Percentiles rank a stretch among this genome's conserved stretches.
Conservation (phyloP, 345 rosid species). For the Murraya paniculata region DNA sequence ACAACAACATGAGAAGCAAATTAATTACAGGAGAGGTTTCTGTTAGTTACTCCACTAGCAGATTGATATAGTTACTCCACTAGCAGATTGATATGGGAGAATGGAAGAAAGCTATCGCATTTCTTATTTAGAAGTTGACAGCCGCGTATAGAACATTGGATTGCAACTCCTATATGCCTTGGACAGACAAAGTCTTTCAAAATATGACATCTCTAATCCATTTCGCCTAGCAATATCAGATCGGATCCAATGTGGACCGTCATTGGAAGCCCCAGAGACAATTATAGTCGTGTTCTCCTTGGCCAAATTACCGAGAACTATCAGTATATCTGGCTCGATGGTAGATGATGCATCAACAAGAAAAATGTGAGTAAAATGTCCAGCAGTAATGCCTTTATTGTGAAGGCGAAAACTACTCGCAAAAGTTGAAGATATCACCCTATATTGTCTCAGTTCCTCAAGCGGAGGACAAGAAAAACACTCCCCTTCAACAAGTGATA, state of each 20-base stretch:
- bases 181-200: slow-evolving; percentile 26
- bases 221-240: slow-evolving; percentile 27
- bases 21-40: not conserved
- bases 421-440: slow-evolving; percentile 31
- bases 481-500: slow-evolving; percentile 20
- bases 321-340: slow-evolving; percentile 35
- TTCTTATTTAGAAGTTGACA: not conserved
- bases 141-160: not conserved
- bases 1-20: not conserved
- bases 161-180: not conserved
- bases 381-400: slow-evolving; percentile 25
- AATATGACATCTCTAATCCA: slow-evolving; percentile 28
- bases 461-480: slow-evolving; percentile 36
- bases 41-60: not conserved
- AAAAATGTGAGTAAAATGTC: slow-evolving; percentile 35
- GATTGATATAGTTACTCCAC: not conserved
- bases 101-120: not conserved
- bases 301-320: slow-evolving; percentile 33
- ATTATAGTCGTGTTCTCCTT: slow-evolving; percentile 23
- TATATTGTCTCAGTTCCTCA: slow-evolving; percentile 6
- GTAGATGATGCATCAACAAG: slow-evolving; percentile 31
- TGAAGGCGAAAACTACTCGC: slow-evolving; percentile 29
- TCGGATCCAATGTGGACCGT: slow-evolving; percentile 23
- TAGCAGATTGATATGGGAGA: too few species aligned
- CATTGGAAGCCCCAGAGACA: slow-evolving; percentile 26